phyloP scores from a whole-genome alignment of 371 early-diverging fungal genomes.

The Saksenaea oblongispora region DNA sequence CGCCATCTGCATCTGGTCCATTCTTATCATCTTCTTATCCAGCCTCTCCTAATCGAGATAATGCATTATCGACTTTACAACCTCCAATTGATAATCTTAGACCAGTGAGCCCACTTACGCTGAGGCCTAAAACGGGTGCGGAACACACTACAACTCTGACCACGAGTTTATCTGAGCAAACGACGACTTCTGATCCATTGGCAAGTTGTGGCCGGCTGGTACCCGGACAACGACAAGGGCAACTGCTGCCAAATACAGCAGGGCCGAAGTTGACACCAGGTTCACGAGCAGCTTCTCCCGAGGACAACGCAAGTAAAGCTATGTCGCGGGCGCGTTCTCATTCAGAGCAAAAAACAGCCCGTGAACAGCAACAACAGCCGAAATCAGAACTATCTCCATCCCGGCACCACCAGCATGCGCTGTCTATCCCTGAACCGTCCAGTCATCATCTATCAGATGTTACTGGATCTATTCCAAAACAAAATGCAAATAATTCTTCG shows the following conservation, averaged over 20 bases:
- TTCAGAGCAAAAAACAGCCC: conserved; percentile 32
- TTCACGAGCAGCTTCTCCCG: conserved; percentile 18
- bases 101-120: conserved; percentile 10
- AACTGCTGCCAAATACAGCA: conserved; percentile 14
- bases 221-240: conserved; percentile 2
- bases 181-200: conserved; percentile 8
- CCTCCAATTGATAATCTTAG: not conserved
- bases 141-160: not conserved
- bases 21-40: not conserved
- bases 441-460: not conserved
- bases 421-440: not conserved
- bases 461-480: not conserved
- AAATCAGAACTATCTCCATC: not conserved
- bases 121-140: not conserved
- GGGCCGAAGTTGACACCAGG: conserved; percentile 30
- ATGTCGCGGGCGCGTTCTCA: conserved; percentile 44
- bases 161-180: not conserved
- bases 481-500: conserved; percentile 1
- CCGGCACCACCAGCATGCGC: conserved; percentile 6
- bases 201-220: conserved; percentile 6
- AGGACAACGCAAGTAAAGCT: conserved; percentile 11
- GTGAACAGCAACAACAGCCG: not conserved
- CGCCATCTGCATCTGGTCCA: not conserved
- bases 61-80: conserved; percentile 7
- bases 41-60: not conserved